phyloP scores from a whole-genome alignment of 179 eudicot genomes.

The Beta macrorhiza region DNA sequence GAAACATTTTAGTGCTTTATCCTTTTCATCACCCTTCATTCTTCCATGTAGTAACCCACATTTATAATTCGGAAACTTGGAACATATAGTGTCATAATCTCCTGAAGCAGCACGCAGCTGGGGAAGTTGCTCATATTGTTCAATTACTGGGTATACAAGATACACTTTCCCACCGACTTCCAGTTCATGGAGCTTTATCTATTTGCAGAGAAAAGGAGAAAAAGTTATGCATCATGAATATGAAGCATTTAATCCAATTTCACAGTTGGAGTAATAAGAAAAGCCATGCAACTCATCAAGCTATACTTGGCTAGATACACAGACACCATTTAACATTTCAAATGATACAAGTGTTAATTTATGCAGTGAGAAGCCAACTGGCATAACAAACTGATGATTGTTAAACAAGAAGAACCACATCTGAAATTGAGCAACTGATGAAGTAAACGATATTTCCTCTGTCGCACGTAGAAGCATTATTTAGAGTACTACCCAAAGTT shows the following conservation, averaged over 20 bases:
- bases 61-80: slow-evolving; percentile 48
- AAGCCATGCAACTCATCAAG: not conserved
- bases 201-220: slow-evolving; percentile 8
- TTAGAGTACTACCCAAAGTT: not conserved
- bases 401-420: not conserved
- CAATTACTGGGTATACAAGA: slow-evolving; percentile 81
- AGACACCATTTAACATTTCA: not conserved
- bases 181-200: slow-evolving; percentile 81
- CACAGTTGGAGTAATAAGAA: no score
- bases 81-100: slow-evolving; percentile 62
- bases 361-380: not conserved
- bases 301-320: not conserved
- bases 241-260: not conserved
- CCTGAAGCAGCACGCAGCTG: slow-evolving; percentile 91
- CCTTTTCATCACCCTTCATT: slow-evolving; percentile 85
- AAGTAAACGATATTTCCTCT: not conserved
- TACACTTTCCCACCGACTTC: slow-evolving; percentile 77
- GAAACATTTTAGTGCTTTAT: slow-evolving; percentile 64
- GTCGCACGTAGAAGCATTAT: not conserved
- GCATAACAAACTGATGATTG: not conserved
- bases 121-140: slow-evolving; percentile 81
- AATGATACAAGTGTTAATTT: not conserved
- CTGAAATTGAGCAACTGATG: not conserved
- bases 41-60: slow-evolving; percentile 88
- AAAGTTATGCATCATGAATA: not conserved